Evolutionary conservation across 805 yeast genomes (phyloP).

Genomic region (Saturnispora besseyi): DNA sequence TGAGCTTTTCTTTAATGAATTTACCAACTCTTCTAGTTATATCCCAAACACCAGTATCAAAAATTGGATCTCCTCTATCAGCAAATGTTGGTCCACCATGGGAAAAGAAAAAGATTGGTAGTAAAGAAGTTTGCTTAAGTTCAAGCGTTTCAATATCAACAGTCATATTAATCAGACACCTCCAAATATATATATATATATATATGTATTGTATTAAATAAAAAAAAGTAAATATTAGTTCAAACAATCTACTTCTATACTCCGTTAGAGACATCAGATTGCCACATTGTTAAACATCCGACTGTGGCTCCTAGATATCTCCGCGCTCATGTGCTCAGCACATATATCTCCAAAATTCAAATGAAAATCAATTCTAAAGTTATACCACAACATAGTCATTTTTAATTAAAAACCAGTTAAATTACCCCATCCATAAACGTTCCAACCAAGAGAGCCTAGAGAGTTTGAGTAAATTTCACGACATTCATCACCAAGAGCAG

Average conservation of each 20-base stretch:
- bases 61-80: constrained; percentile 40
- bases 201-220: too few relatives aligned
- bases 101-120: constrained; percentile 58
- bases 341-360: too few relatives aligned
- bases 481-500: constrained; percentile 37
- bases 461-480: constrained; percentile 39
- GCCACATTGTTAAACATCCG: too few relatives aligned
- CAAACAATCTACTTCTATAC: too few relatives aligned
- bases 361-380: too few relatives aligned
- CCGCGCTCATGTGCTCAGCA: too few relatives aligned
- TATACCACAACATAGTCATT: too few relatives aligned
- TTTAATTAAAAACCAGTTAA: background rate
- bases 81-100: constrained; percentile 81
- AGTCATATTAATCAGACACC: background rate
- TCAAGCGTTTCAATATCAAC: constrained; percentile 11
- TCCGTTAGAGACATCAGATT: too few relatives aligned
- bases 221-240: too few relatives aligned
- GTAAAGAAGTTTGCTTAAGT: constrained; percentile 15
- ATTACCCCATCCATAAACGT: constrained; percentile 41
- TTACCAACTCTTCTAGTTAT: constrained; percentile 41
- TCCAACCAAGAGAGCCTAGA: constrained; percentile 54
- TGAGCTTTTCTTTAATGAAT: constrained; percentile 36
- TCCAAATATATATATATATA: too few relatives aligned
- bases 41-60: constrained; percentile 50
- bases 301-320: too few relatives aligned